Base-by-base conservation (phyloP, 805 yeast genomes). In the Starmerella powellii region DNA sequence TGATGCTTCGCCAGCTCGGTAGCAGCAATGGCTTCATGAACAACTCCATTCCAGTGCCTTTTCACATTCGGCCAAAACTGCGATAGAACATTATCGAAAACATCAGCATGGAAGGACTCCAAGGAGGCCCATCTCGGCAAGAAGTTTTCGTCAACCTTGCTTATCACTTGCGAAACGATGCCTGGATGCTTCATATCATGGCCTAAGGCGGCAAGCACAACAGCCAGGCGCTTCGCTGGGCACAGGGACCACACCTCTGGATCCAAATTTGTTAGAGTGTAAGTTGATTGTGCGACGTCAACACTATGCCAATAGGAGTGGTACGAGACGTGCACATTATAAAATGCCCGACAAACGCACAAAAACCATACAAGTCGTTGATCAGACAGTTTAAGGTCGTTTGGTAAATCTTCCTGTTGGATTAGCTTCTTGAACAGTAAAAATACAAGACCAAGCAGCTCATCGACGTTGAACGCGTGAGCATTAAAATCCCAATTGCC, bases 121-220 rank as follows among this genome's bases (percentile, higher is more conserved):
- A 91, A 67, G 49, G 76, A 76, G 37, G 75, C 66, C 62, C 74
- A 87, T 13, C 73, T 54, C 41, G 62, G 58, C 2, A 88, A 73
- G 19, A 85, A 67, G 10, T 85, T 84, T 0, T 91, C 71, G 8
- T 68, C 58, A 52, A 74, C 58, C 45, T 72, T 66, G 19, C 67
- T 63, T 58, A 88, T 63, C 50, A 85, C 76, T 29, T 74, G 73
- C 59, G 85, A 84, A 12, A 94, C 85, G n/a, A 86, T 75, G 2
- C 97, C 98, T 0, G 97, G 97, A 61, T 91, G 98, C 18, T 95
- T 94, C 26, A 83, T 76, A 60, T 91, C 98, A 63, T 91, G 98
- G 40, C 97, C 97, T 33, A 87, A 63, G 1, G 95, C 91, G 0
- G 95, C 82, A 11, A 87, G 65, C 27, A 83, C 68, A 21, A 85